Evolutionary conservation across 2,329 filamentous ascomycete species (phyloP), one percentile per base, ranked within the genome.

Genomic region (Aschersonia sp.): DNA sequence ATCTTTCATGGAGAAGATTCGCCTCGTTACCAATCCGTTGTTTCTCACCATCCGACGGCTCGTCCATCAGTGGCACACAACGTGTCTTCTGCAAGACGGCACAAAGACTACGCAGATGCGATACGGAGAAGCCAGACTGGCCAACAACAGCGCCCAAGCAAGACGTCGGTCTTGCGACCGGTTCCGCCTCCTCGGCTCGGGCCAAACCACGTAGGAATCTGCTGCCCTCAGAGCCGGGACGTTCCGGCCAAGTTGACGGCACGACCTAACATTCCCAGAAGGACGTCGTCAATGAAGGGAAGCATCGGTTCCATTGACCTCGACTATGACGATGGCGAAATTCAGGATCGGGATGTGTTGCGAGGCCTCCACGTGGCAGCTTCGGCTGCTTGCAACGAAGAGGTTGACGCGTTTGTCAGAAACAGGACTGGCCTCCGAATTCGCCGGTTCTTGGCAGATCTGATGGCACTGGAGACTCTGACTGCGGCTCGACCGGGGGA

Each of bases 321-420:
- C 14, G 62, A 64, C 31, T 54, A 60, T n/a, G 61, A 65, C 6
- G 65, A 69, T 48, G 53, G 53, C 10, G 56, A 63, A 37, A 68
- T 76, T 32, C 60, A 59, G 30, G 70, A 78, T 54, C 64, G 66
- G 43, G 72, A 76, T 54, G 69, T 79, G 4, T 65, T 79, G 45
- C 65, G 68, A 45, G 76, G 76, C 0, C 60, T 80, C 9, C 71
- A 73, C 50, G 68, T 79, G 40, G 74, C 74, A 5, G 68, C 73
- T 32, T 71, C 71, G 5, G 76, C 76, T 9, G 75, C 75, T 5
- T 76, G 74, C 45, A 70, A 79, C 48, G 68, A 74, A 48, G 61
- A 68, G 37, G 66, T 77, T 2, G 74, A 79, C 55, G 65, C 66
- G 0, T 70, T 70, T 57, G 71, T 80, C 47, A 62, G 67, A 31